Evolutionary conservation across 805 yeast species (phyloP).

Genomic region (Myxozyma monticola): DNA sequence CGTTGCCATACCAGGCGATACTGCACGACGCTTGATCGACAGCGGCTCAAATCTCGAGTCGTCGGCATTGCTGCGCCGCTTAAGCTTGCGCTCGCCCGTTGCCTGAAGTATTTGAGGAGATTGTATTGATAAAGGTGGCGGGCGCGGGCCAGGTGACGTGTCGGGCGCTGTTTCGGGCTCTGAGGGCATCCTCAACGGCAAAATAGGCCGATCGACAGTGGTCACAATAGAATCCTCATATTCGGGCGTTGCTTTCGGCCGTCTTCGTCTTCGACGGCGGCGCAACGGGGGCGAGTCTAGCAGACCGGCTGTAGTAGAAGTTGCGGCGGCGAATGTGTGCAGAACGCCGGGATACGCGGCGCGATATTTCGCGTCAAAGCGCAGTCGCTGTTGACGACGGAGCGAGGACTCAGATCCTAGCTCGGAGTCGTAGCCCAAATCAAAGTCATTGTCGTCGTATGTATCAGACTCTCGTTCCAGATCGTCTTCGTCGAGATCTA

Average conservation of each 20-base stretch:
- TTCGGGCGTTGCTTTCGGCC: too few species aligned
- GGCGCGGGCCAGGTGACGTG: too few species aligned
- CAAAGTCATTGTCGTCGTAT: slow-evolving; percentile 11
- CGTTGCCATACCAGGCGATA: slow-evolving; percentile 20
- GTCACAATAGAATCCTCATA: too few species aligned
- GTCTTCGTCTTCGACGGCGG: slow-evolving; percentile 5
- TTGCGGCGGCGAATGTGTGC: neutral
- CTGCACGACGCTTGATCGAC: slow-evolving; percentile 29
- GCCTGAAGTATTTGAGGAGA: too few species aligned
- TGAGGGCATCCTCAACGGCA: too few species aligned
- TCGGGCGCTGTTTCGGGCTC: too few species aligned
- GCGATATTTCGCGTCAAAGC: slow-evolving; percentile 10
- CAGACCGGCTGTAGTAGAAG: neutral
- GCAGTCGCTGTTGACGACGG: neutral
- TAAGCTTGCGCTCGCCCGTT: slow-evolving; percentile 12
- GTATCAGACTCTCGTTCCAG: slow-evolving; percentile 1
- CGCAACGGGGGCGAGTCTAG: neutral
- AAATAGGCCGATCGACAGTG: too few species aligned
- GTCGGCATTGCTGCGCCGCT: slow-evolving; percentile 18
- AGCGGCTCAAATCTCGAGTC: slow-evolving; percentile 20
- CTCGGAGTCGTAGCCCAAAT: slow-evolving; percentile 1
- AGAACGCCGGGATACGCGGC: slow-evolving; percentile 5
- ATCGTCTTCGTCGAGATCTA: slow-evolving; percentile 5
- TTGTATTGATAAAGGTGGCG: slow-evolving; percentile 11
- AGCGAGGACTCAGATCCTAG: neutral